Evolutionary conservation across 2,329 filamentous ascomycete species (phyloP), one percentile per base, ranked within the genome.

Genomic region (Calonectria montana): DNA sequence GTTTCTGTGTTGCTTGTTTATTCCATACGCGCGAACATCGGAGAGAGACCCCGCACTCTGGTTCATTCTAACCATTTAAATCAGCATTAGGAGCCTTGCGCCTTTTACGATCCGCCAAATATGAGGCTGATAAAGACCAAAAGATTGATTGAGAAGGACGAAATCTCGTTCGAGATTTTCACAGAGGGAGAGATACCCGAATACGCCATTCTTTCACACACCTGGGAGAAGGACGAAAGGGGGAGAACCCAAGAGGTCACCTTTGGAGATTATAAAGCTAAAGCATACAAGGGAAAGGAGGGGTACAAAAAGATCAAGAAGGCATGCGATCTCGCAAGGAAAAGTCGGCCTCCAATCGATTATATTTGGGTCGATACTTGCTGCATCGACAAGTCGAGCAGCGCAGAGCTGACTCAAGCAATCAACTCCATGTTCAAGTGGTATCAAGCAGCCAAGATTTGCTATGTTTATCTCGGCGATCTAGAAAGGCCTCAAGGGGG

Each of bases 361-460:
- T 71, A 71, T 57, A 23, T 68, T 10, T 71, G 65, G 69, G 57
- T 67, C 4, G 29, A 65, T 21, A 65, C 62, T 18, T 65, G 62
- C 39, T 53, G 25, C 45, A 63, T 50, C 15, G 68, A 73, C 45
- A 68, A 62, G 57, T 68, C 64, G 4, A 78, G 70, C 27, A 72
- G 72, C 15, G 67, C 77, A 15, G 80, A 81, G 59, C 45, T 81
- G 29, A 75, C 77, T n/a, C 78, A 80, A 62, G 75, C 78, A 15
- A 75, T 80, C 71, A 80, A 80, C 68, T 78, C 77, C 43, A 65
- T 65, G 62, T 65, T 65, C 62, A 65, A 41, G 13, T 79, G 77
- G 76, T 78, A 80, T 55, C 41, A 71, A n/a, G 67, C 71, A 2
- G 65, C 77, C 4, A 70, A 63, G n/a, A 70, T 78, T 25, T 80